Evolutionary conservation across 179 eudicot species (phyloP), one percentile per base, ranked within the genome.

Genomic region (Spinacia oleracea): DNA sequence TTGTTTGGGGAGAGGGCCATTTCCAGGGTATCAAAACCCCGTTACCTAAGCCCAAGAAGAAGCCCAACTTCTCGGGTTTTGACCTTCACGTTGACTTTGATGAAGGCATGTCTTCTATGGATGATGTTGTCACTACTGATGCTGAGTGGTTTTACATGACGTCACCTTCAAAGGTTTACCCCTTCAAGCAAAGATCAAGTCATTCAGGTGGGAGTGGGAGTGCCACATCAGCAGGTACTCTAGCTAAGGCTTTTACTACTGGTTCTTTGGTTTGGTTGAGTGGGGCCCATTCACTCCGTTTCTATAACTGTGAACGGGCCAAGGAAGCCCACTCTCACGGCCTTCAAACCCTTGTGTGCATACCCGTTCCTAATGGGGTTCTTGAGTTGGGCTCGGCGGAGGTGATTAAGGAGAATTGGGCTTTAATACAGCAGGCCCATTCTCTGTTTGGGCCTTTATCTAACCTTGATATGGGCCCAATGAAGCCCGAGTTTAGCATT

Each of bases 301-400:
- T 62, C 3, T 87, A 80, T 43, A 83, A 86, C 63, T 93, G 97
- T 18, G 89, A 83, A 21, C 89, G 98, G 56, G 90, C 88, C 23
- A 86, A 85, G 72, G 97, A 93, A 75, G 97, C 96, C 73, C 86
- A 86, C 56, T 56, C 78, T 55, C 93, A 90, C 25, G 98, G 98
- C 25, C 82, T 94, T 3, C 79, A 81, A 35, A 90, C 98, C 23
- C 72, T 94, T 40, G 94, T 90, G 6, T 87, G 87, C 23, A 73
- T 94, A 25, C 97, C 97, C 0, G 82, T 82, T 1, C 42, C 79
- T 0, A 76, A 51, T 55, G 98, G 97, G 9, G 97, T 94, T 1
- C 78, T 94, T 0, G 98, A 94, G 63, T 65, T 94, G 71, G 97
- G 91, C 4, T 93, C 98, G 0, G 74, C 78, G 4, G 82, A 84